These are phyloP conservation scores for Aphanoascus verrucosus DNA, from an alignment of 2,329 filamentous ascomycete species.

Conservation along the genomic window DNA sequence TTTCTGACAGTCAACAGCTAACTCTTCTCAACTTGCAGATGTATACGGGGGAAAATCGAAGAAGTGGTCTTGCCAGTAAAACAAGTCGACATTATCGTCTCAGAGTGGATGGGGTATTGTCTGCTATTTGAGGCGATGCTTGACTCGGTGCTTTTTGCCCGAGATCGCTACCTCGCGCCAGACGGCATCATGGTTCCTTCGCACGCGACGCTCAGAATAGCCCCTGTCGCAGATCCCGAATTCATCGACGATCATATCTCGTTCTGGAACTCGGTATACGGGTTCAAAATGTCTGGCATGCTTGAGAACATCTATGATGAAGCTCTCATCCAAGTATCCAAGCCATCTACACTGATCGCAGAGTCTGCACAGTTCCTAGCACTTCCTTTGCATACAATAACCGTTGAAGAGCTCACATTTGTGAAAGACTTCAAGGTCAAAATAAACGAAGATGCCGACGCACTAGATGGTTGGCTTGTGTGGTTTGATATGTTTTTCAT, in stretches of 20 bases:
- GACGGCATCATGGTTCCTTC: slow-evolving; percentile 78
- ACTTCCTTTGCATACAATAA: slow-evolving; percentile 65
- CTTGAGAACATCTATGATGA: slow-evolving; percentile 71
- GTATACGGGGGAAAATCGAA: slow-evolving; percentile 75
- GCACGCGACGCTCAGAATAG: slow-evolving; percentile 70
- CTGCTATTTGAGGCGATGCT: slow-evolving; percentile 94
- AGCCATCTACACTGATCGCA: slow-evolving; percentile 43
- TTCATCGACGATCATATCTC: slow-evolving; percentile 66
- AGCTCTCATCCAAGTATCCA: slow-evolving; percentile 63
- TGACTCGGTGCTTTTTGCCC: slow-evolving; percentile 76
- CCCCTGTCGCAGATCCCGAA: slow-evolving; percentile 66
- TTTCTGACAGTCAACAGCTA: slow-evolving; percentile 6
- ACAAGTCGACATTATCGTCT: slow-evolving; percentile 87
- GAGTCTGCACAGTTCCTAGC: slow-evolving; percentile 57
- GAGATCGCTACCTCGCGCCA: slow-evolving; percentile 72
- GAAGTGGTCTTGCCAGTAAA: slow-evolving; percentile 68
- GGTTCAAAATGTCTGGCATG: slow-evolving; percentile 91
- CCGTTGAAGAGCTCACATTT: slow-evolving; percentile 64
- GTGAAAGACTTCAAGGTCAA: slow-evolving; percentile 54
- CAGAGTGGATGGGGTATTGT: slow-evolving; percentile 96
- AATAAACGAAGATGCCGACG: slow-evolving; percentile 51
- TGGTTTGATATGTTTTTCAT: slow-evolving; percentile 96
- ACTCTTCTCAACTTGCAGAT: slow-evolving; percentile 31
- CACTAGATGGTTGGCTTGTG: slow-evolving; percentile 74
- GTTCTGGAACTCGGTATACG: slow-evolving; percentile 89